Conservation (phyloP, 2,329 filamentous ascomycete species). For the Phaeosphaeriaceae sp. region DNA sequence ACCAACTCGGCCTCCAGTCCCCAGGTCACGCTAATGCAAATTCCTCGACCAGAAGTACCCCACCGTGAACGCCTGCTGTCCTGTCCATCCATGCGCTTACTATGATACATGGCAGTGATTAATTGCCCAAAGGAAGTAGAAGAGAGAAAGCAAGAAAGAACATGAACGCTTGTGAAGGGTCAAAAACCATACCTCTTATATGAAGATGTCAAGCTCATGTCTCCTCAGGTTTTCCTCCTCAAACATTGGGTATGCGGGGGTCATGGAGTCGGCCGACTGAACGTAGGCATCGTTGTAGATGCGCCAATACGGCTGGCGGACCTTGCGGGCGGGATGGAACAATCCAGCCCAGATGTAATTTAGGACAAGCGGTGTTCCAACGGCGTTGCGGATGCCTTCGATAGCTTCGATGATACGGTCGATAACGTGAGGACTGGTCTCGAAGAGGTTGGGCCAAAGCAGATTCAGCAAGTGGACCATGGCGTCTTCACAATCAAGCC, state of each 20-base stretch:
- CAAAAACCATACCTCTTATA: conserved; percentile 58
- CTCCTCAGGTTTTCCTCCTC: conserved; percentile 81
- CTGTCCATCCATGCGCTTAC: conserved; percentile 5
- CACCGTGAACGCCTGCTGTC: conserved; percentile 3
- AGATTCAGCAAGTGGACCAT: conserved; percentile 98
- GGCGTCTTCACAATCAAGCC: conserved; percentile 94
- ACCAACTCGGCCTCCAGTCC: conserved; percentile 1
- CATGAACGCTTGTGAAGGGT: background rate
- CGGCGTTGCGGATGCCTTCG: conserved; percentile 91
- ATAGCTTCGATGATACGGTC: conserved; percentile 98
- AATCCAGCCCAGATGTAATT: conserved; percentile 98
- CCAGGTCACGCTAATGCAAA: background rate
- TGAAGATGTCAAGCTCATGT: conserved; percentile 81
- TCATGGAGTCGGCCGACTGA: conserved; percentile 89
- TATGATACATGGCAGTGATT: conserved; percentile 6
- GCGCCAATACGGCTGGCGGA: conserved; percentile 93
- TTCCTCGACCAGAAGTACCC: background rate
- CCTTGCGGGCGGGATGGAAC: conserved; percentile 96
- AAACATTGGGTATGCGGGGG: conserved; percentile 91
- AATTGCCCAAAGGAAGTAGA: conserved; percentile 3
- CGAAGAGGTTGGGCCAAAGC: conserved; percentile 95
- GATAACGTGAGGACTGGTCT: conserved; percentile 97
- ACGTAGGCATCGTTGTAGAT: conserved; percentile 98
- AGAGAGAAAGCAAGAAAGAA: background rate
- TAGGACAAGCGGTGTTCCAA: conserved; percentile 90